Base-by-base conservation (phyloP, 1,139 yeast genomes). In the Kodamaea anthophila region DNA sequence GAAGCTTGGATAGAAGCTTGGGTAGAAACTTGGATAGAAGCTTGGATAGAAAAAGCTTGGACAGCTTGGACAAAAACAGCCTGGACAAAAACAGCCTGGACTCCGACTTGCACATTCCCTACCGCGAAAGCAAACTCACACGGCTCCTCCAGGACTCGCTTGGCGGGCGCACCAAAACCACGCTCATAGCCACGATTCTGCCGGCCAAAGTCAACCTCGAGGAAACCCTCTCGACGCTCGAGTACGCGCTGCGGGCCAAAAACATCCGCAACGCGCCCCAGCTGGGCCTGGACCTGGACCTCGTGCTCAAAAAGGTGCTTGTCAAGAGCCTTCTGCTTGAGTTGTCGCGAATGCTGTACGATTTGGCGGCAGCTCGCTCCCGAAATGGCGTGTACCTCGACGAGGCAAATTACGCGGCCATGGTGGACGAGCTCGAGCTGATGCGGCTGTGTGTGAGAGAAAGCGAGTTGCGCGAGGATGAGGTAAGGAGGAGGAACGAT, bases 211-310 rank as follows among this genome's bases (percentile, higher is more conserved):
- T 74, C 11, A 80, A 82, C 32, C 48, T 77, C 26, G 94, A 83
- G 21, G 94, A 86, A 53, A 84, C 95, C 0, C 53, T 77, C 12
- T 82, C 91, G 29, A 86, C 96, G 0, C 61, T 87, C 34, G 93
- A 84, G 40, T 87, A 86, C 51, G 96, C 96, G 2, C 73, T 76
- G 34, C 74, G 86, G 33, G 96, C 87, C 0, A 83, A 83, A 43
- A 77, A 74, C 35, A 84, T 86, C 41, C 76, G 74, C 45, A 86
- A 86, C 49, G 65, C 73, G 31, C 88, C 88, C 5, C 87, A 78
- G 46, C 41, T 53, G 14, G 66, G 67, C 3, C 58, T 70, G 61
- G 49, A 82, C 65, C 48, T 75, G 56, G 55, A 69, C 58, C 13
- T 63, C 56, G 60, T 77, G 28, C 52, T 83, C 42, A 74, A 80